A percentile compares a stretch with the other conserved stretches of the same genome.
Conservation (phyloP, 495 filamentous ascomycete genomes). For the Neurospora sp. region DNA sequence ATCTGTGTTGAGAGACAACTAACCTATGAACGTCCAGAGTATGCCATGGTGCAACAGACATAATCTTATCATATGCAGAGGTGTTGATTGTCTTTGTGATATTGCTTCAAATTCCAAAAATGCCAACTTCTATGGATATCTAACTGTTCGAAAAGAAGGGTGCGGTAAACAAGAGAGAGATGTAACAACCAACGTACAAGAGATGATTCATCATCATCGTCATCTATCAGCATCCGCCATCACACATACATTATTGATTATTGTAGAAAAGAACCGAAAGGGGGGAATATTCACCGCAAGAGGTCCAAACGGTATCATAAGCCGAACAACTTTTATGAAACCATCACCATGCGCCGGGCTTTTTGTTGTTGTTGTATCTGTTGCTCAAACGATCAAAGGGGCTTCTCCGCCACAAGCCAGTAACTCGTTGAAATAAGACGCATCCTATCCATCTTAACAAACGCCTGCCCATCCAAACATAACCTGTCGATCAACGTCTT, state of each 20-base stretch:
- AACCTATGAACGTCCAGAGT: background rate
- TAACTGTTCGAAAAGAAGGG: background rate
- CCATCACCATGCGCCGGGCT: background rate
- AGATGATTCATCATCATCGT: background rate
- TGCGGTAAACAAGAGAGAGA: background rate
- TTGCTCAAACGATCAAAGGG: constrained; percentile 5
- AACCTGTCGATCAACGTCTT: constrained; percentile 54
- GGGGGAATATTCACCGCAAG: background rate
- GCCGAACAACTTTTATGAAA: background rate
- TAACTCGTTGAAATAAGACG: constrained; percentile 52
- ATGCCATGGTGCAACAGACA: background rate
- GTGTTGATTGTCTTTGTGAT: background rate
- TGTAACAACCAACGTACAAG: background rate
- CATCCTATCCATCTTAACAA: constrained; percentile 54
- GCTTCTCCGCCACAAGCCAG: constrained; percentile 52
- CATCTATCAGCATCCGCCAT: background rate
- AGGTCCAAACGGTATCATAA: background rate
- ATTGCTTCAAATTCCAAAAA: background rate
- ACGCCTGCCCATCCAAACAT: constrained; percentile 49
- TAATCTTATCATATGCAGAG: background rate
- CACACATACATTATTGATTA: background rate
- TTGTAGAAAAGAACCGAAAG: background rate
- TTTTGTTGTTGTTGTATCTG: background rate
- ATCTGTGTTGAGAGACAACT: background rate
- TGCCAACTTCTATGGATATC: background rate